Conservation (phyloP, 768 basidiomycete genomes). For the Sporobolomyces phaffii region DNA sequence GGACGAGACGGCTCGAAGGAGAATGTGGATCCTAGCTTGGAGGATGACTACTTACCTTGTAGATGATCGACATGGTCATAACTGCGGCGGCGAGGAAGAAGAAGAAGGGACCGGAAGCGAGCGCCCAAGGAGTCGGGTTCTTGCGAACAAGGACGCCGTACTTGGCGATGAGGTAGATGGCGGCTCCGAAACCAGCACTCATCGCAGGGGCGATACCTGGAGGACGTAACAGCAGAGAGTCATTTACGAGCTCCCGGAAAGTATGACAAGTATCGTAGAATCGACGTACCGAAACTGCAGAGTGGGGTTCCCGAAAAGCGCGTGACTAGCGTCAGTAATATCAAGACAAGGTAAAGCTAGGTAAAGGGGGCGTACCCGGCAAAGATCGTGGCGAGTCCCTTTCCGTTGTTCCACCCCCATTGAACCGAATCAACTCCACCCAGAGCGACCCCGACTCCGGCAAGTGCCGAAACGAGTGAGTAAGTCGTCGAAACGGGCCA, state of each 20-base stretch:
- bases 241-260: no score
- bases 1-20: not conserved
- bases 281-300: not conserved
- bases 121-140: slow-evolving; percentile 45
- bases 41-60: slow-evolving; percentile 3
- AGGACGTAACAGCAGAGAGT: no score
- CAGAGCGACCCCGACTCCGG: slow-evolving; percentile 49
- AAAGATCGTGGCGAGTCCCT: slow-evolving; percentile 46
- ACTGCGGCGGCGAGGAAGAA: slow-evolving; percentile 44
- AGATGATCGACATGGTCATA: slow-evolving; percentile 48
- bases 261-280: not conserved
- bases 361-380: no score
- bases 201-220: slow-evolving; percentile 44
- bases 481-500: slow-evolving; percentile 52
- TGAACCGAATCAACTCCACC: slow-evolving; percentile 47
- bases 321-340: no score
- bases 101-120: slow-evolving; percentile 43
- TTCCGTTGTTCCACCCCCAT: slow-evolving; percentile 51
- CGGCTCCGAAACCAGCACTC: slow-evolving; percentile 47
- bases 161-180: slow-evolving; percentile 47
- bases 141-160: slow-evolving; percentile 46
- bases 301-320: no score
- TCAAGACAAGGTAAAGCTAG: slow-evolving; percentile 10
- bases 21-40: not conserved
- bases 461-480: slow-evolving; percentile 50